A percentile compares a stretch with the other conserved stretches of the same genome.
These are phyloP conservation scores for Diaporthe sp. DNA, from an alignment of 2,329 filamentous ascomycete species.

Conservation along the genomic window DNA sequence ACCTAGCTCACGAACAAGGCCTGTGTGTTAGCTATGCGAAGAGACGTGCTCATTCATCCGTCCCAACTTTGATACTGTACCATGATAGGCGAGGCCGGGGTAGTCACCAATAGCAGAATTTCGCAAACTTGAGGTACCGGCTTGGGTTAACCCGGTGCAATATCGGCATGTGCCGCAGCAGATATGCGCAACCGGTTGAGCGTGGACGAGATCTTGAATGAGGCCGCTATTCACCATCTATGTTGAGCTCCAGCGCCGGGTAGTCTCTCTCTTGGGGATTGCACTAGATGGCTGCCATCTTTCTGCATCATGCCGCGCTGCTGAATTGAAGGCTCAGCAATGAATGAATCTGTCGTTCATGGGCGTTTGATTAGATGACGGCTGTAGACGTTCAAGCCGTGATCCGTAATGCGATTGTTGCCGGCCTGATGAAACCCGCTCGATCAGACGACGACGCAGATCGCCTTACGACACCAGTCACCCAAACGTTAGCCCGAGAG, in stretches of 20 bases:
- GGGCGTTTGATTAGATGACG: constrained; percentile 16
- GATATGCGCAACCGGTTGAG: not conserved
- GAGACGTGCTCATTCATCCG: constrained; percentile 16
- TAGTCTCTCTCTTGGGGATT: not conserved
- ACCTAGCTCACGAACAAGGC: constrained; percentile 12
- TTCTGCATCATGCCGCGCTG: not conserved
- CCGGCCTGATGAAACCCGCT: constrained; percentile 27
- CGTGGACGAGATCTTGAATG: not conserved
- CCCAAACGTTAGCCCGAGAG: constrained; percentile 2
- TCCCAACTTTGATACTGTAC: constrained; percentile 23
- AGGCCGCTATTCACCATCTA: not conserved
- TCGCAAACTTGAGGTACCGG: constrained; percentile 1
- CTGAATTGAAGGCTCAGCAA: not conserved
- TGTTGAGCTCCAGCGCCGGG: not conserved
- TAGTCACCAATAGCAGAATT: not conserved
- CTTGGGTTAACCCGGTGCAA: not conserved
- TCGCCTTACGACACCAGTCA: constrained; percentile 3
- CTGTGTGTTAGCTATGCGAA: not conserved
- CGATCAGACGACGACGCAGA: constrained; percentile 20
- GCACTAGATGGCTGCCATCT: not conserved
- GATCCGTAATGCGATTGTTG: constrained; percentile 11
- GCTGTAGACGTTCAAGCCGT: constrained; percentile 16
- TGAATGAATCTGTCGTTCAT: not conserved
- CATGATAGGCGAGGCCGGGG: constrained; percentile 20
- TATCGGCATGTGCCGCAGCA: not conserved